Percentiles rank a stretch among this genome's conserved stretches.
phyloP scores from a whole-genome alignment of 2,329 filamentous ascomycete species.

The Fusarium pilosicola region DNA sequence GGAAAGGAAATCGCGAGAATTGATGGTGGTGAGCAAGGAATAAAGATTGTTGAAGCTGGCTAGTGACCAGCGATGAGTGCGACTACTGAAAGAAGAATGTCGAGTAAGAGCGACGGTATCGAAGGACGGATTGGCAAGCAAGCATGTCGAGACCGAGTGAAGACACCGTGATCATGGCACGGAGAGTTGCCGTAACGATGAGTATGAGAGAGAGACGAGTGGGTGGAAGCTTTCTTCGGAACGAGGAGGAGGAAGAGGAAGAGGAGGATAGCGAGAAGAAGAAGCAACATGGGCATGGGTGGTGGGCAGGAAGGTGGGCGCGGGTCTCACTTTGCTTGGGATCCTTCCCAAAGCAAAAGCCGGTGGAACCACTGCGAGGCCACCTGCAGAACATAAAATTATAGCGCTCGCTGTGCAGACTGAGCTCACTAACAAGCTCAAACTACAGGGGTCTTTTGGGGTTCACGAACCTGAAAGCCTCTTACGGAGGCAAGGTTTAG shows the following conservation, averaged over 20 bases:
- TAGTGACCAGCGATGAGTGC: conserved; percentile 31
- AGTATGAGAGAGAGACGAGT: conserved; percentile 41
- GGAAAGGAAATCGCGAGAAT: conserved; percentile 30
- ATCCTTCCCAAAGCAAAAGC: conserved; percentile 13
- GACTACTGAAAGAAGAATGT: conserved; percentile 38
- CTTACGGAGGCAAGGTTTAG: background rate
- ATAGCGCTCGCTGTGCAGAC: conserved; percentile 1
- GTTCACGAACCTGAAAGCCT: background rate
- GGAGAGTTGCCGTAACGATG: conserved; percentile 23
- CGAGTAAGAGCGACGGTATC: conserved; percentile 35
- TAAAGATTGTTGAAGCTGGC: conserved; percentile 29
- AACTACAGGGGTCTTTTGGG: conserved; percentile 20
- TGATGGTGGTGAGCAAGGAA: conserved; percentile 26
- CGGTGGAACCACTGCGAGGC: conserved; percentile 14
- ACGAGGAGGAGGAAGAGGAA: conserved; percentile 22
- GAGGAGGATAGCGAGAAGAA: conserved; percentile 14
- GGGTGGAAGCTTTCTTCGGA: conserved; percentile 42
- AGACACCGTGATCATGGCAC: conserved; percentile 38
- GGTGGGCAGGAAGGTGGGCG: conserved; percentile 36
- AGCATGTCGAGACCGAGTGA: conserved; percentile 41
- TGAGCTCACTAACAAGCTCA: conserved; percentile 8
- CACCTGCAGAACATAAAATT: conserved; percentile 16
- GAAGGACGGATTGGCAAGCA: conserved; percentile 41
- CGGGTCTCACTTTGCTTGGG: conserved; percentile 24
- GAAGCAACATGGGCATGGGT: conserved; percentile 7